Conservation (phyloP, 305 asterid species). For the Solanum hybrid region DNA sequence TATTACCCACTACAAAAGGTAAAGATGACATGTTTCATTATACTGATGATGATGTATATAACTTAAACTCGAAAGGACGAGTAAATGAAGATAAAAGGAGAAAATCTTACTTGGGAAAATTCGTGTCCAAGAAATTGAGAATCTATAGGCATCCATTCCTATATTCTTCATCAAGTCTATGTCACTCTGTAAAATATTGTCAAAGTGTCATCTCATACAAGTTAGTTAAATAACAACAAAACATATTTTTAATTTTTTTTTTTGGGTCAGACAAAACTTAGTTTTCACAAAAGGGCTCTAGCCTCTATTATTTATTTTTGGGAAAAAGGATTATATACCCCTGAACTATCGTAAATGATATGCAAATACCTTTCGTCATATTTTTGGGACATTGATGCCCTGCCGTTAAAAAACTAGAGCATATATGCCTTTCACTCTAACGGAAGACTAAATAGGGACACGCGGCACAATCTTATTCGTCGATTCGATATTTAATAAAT, state of each 20-base stretch:
- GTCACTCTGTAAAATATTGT: constrained; percentile 40
- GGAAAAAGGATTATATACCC: too few species aligned
- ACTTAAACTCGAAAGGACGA: neutral
- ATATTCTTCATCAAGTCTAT: constrained; percentile 70
- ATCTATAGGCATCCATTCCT: constrained; percentile 86
- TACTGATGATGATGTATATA: neutral
- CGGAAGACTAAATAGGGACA: too few species aligned
- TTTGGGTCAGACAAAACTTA: neutral
- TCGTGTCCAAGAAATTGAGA: constrained; percentile 89
- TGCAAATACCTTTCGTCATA: too few species aligned
- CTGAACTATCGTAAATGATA: too few species aligned
- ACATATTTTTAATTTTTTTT: neutral
- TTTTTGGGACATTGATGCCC: too few species aligned
- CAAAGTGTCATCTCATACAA: constrained; percentile 12
- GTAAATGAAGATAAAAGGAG: neutral
- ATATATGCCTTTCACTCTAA: too few species aligned
- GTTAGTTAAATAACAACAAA: neutral
- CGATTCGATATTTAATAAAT: too few species aligned
- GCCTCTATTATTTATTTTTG: neutral
- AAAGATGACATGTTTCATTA: neutral
- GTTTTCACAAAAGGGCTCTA: neutral
- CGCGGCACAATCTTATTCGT: too few species aligned
- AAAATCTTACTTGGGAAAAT: constrained; percentile 58
- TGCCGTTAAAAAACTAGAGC: too few species aligned
- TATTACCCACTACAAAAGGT: too few species aligned